These are phyloP conservation scores for Malassezia vespertilionis DNA, from an alignment of 1,284 basidiomycete genomes.

Conservation along the genomic window DNA sequence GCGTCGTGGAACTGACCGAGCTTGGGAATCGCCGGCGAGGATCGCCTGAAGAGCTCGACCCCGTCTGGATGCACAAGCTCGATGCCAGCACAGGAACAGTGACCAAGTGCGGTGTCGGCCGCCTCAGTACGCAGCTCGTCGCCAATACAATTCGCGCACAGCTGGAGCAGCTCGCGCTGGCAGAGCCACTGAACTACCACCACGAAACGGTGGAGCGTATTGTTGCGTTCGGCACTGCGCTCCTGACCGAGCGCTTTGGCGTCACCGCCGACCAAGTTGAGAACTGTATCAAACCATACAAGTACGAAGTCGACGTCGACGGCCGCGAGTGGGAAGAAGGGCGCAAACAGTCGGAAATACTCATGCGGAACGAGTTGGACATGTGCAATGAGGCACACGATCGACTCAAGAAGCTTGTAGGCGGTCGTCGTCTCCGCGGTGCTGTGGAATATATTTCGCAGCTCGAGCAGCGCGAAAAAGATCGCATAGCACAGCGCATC, in stretches of 20 bases:
- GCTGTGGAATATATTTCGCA: slow-evolving; percentile 71
- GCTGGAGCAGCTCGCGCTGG: slow-evolving; percentile 69
- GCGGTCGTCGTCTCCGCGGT: slow-evolving; percentile 65
- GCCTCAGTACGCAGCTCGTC: slow-evolving; percentile 84
- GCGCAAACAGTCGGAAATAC: slow-evolving; percentile 60
- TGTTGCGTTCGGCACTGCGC: slow-evolving; percentile 78
- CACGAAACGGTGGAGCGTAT: slow-evolving; percentile 76
- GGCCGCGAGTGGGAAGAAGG: slow-evolving; percentile 81
- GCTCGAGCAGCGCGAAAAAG: slow-evolving; percentile 69
- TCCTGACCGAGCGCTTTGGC: slow-evolving; percentile 79
- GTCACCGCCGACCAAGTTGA: slow-evolving; percentile 95
- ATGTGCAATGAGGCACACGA: slow-evolving; percentile 77
- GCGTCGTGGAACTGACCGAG: slow-evolving; percentile 61
- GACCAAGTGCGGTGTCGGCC: slow-evolving; percentile 92
- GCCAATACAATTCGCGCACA: slow-evolving; percentile 80
- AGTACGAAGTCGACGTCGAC: slow-evolving; percentile 75
- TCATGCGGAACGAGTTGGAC: slow-evolving; percentile 70
- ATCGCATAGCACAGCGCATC: slow-evolving; percentile 51
- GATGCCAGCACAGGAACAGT: slow-evolving; percentile 80
- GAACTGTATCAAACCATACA: slow-evolving; percentile 98
- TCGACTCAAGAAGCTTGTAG: slow-evolving; percentile 74
- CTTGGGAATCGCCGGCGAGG: slow-evolving; percentile 64
- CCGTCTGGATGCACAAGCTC: slow-evolving; percentile 91
- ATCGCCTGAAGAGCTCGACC: slow-evolving; percentile 61
- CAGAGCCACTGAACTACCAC: slow-evolving; percentile 85